Conservation (phyloP, 225 moss, liverwort and hornwort species). For the Pseudisothecium myosuroides region DNA sequence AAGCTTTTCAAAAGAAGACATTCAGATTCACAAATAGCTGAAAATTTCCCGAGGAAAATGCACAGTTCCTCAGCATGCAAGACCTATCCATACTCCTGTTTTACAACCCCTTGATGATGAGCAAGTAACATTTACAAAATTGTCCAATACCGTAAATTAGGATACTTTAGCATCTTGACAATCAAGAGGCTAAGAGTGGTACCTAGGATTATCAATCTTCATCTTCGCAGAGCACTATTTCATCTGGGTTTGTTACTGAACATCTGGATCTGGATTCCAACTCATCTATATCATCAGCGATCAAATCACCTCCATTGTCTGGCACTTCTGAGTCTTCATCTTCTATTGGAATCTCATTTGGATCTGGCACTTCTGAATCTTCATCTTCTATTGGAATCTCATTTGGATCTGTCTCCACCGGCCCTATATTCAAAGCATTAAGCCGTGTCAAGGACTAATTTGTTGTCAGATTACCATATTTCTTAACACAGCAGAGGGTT, state of each 20-base stretch:
- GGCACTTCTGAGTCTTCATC: slow-evolving; percentile 37
- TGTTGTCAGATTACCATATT: background rate
- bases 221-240: slow-evolving; percentile 17
- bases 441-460: background rate
- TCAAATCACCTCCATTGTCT: background rate
- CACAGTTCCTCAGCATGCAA: background rate
- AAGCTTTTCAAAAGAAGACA: background rate
- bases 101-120: background rate
- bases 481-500: background rate
- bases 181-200: background rate
- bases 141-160: background rate
- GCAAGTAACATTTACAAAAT: background rate
- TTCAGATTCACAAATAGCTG: background rate
- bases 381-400: slow-evolving; percentile 69
- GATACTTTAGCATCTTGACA: background rate
- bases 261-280: slow-evolving; percentile 19
- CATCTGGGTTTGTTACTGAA: slow-evolving; percentile 6
- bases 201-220: background rate
- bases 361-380: slow-evolving; percentile 34
- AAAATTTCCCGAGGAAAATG: background rate
- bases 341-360: slow-evolving; percentile 63
- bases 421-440: background rate
- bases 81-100: background rate
- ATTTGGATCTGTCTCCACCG: slow-evolving; percentile 43
- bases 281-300: slow-evolving; percentile 38